Base-by-base conservation (phyloP, 2,329 filamentous ascomycete species). In the Herpotrichia juniperi region DNA sequence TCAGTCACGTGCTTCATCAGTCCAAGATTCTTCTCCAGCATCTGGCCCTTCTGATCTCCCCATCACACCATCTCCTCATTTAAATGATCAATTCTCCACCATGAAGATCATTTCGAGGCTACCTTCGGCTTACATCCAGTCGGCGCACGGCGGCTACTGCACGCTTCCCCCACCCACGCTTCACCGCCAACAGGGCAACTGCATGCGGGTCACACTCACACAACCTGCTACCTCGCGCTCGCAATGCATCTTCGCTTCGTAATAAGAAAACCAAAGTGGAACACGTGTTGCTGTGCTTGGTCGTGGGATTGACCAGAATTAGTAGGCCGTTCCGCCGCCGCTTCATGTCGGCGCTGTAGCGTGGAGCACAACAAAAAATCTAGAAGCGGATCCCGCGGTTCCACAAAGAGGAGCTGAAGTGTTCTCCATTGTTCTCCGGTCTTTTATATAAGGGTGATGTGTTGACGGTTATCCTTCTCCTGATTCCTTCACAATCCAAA, bases 371-470 rank as follows among this genome's bases (percentile, higher is more conserved):
- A n/a, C 3, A 8, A 22, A 40, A 40, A 40, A 25, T 11, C 37
- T 49, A 44, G 49, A 47, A 55, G 58, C 51, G 57, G 66, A 55
- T 42, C 54, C 51, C 37, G 54, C 48, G 51, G 45, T 48, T 57
- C 37, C 37, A 19, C 37, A 40, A 21, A 21, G 22, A 24, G 10
- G 19, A 40, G 37, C 12, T n/a, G 10, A 40, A n/a, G 6, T 25
- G 12, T 40, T 17, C 37, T 40, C 37, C 37, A 40, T 4, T 40
- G 14, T 25, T 24, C 37, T 40, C 34, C 37, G 25, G 21, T 40
- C 19, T 19, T 37, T n/a, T n/a, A 40, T 40, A 40, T 40, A 40
- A 40, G 37, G 17, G 19, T 22, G 21, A 24, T 24, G 37, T 25
- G 37, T 40, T 25, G 4, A 25, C 37, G 37, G 37, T n/a, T 40